Percentiles rank a stretch among this genome's conserved stretches.
phyloP scores from a whole-genome alignment of 2,329 filamentous ascomycete species.

The Colletotrichum sp. region DNA sequence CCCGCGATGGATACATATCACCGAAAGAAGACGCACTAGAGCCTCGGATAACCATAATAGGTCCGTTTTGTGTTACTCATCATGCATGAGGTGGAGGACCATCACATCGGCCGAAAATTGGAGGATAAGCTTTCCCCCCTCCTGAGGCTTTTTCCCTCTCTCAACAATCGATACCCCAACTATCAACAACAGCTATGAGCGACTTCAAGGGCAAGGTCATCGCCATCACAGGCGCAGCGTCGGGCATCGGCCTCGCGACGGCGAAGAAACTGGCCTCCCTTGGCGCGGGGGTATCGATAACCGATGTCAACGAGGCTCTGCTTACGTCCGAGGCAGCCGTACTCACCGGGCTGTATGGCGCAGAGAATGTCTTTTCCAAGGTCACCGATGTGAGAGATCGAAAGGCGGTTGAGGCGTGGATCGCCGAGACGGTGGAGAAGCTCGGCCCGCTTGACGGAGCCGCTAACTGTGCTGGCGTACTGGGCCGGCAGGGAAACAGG shows the following conservation, averaged over 20 bases:
- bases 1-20: background rate
- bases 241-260: slow-evolving; percentile 56
- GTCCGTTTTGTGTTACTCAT: background rate
- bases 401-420: slow-evolving; percentile 28
- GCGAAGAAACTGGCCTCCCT: slow-evolving; percentile 46
- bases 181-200: background rate
- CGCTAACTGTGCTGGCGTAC: slow-evolving; percentile 41
- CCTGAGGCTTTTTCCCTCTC: background rate
- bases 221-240: slow-evolving; percentile 52
- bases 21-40: background rate
- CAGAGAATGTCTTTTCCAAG: background rate
- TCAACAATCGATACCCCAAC: background rate
- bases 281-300: slow-evolving; percentile 51
- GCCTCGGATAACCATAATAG: background rate
- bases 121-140: background rate
- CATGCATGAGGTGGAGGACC: background rate
- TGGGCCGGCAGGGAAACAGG: slow-evolving; percentile 16
- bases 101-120: background rate
- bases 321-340: slow-evolving; percentile 27
- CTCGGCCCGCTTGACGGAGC: slow-evolving; percentile 46
- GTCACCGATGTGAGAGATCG: slow-evolving; percentile 22
- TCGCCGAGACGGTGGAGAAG: slow-evolving; percentile 33
- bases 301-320: slow-evolving; percentile 45
- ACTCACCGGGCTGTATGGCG: background rate
- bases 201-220: slow-evolving; percentile 44